phyloP scores from a whole-genome alignment of 768 basidiomycete species.

The Kwoniella sp. region DNA sequence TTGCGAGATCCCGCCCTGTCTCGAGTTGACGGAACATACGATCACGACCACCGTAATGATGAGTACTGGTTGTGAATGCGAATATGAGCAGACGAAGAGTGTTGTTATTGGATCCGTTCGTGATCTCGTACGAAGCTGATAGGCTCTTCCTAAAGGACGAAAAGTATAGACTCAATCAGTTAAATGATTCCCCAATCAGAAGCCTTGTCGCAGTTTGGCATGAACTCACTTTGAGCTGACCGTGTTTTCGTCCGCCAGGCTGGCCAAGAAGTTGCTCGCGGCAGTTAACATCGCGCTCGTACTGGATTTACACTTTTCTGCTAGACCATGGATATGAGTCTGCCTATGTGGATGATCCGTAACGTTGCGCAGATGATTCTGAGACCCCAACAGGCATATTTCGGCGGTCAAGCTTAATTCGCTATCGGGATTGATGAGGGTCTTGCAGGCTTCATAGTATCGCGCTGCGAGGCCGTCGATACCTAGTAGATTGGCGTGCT shows the following conservation, averaged over 20 bases:
- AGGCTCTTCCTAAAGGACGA: constrained; percentile 33
- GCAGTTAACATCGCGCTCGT: constrained; percentile 32
- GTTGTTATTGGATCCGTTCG: constrained; percentile 33
- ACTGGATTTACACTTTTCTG: constrained; percentile 24
- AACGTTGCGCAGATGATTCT: constrained; percentile 7
- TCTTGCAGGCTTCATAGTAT: constrained; percentile 32
- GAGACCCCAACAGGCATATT: constrained; percentile 29
- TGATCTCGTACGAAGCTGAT: constrained; percentile 38
- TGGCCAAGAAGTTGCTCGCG: constrained; percentile 33
- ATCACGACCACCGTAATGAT: constrained; percentile 37
- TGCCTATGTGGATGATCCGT: constrained; percentile 12
- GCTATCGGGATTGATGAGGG: constrained; percentile 22
- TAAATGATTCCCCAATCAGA: too few relatives aligned
- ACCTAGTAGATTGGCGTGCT: constrained; percentile 36
- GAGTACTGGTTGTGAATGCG: constrained; percentile 42
- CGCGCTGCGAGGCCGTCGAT: constrained; percentile 17
- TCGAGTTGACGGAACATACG: constrained; percentile 39
- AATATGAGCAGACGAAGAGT: constrained; percentile 40
- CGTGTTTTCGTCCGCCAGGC: constrained; percentile 34
- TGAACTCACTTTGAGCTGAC: constrained; percentile 44
- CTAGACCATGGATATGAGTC: constrained; percentile 17
- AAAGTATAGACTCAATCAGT: too few relatives aligned
- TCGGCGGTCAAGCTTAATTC: constrained; percentile 38
- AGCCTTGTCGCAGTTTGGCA: too few relatives aligned
- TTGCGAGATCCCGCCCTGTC: constrained; percentile 36